phyloP scores from a whole-genome alignment of 106 monocot genomes.

The Dactylorhiza incarnata region DNA sequence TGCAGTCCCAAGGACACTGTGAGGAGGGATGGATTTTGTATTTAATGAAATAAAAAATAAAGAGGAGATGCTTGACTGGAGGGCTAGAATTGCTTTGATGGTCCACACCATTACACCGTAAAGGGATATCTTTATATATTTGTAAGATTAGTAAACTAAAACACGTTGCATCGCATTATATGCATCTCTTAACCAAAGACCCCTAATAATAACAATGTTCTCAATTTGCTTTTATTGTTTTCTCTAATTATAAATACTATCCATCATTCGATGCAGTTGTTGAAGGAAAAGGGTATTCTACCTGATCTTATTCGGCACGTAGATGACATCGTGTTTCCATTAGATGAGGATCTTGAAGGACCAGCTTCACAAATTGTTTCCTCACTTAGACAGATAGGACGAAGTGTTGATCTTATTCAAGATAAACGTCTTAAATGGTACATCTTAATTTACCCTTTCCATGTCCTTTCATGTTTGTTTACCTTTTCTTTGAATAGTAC shows the following conservation, averaged over 20 bases:
- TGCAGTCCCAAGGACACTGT: too few relatives aligned
- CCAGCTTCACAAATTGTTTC: slow-evolving; percentile 77
- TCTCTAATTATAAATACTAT: neutral
- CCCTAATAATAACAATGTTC: neutral
- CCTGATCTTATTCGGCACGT: slow-evolving; percentile 69
- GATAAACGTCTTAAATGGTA: slow-evolving; percentile 97
- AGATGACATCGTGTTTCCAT: slow-evolving; percentile 82
- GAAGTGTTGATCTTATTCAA: slow-evolving; percentile 86
- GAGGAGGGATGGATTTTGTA: too few relatives aligned
- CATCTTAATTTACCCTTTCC: neutral
- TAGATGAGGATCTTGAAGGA: slow-evolving; percentile 81
- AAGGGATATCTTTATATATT: too few relatives aligned
- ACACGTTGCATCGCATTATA: too few relatives aligned
- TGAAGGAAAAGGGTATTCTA: slow-evolving; percentile 85
- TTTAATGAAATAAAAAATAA: too few relatives aligned
- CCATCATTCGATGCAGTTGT: slow-evolving; percentile 34
- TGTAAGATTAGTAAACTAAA: too few relatives aligned
- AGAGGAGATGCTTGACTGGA: too few relatives aligned
- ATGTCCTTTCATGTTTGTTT: neutral
- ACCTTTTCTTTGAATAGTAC: neutral
- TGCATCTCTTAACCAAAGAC: too few relatives aligned
- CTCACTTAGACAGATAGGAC: slow-evolving; percentile 62
- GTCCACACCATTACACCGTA: too few relatives aligned
- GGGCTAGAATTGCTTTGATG: too few relatives aligned
- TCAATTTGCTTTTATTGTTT: neutral